Percentiles rank a stretch among this genome's conserved stretches.
These are phyloP conservation scores for Yamadazyma spencermartinsiae DNA, from an alignment of 1,139 yeast genomes.

Conservation along the genomic window DNA sequence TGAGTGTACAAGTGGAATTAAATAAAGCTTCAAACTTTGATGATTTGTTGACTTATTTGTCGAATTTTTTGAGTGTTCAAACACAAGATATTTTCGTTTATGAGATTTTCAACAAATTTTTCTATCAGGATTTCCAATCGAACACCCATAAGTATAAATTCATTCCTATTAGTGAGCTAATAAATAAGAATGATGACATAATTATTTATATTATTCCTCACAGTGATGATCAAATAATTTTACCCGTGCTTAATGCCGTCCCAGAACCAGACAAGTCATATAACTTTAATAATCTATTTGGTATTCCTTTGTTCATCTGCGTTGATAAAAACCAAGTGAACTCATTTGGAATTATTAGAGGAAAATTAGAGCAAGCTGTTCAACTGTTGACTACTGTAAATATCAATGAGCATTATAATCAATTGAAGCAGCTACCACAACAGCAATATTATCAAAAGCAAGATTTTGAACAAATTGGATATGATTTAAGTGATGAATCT, in stretches of 20 bases:
- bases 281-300: slow-evolving; percentile 48
- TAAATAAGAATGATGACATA: slow-evolving; percentile 62
- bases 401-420: slow-evolving; percentile 24
- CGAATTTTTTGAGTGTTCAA: slow-evolving; percentile 49
- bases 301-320: slow-evolving; percentile 73
- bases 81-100: slow-evolving; percentile 53
- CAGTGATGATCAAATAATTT: slow-evolving; percentile 42
- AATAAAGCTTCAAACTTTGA: slow-evolving; percentile 63
- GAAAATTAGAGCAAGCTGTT: slow-evolving; percentile 49
- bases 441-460: slow-evolving; percentile 25
- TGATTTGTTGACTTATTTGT: slow-evolving; percentile 63
- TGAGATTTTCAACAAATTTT: slow-evolving; percentile 69
- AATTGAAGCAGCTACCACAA: slow-evolving; percentile 17
- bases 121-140: slow-evolving; percentile 71
- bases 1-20: slow-evolving; percentile 67
- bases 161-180: slow-evolving; percentile 69
- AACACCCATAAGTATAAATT: slow-evolving; percentile 57
- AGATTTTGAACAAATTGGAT: slow-evolving; percentile 31
- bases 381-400: slow-evolving; percentile 28
- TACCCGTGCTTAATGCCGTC: slow-evolving; percentile 68
- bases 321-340: slow-evolving; percentile 49
- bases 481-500: slow-evolving; percentile 10
- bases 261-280: slow-evolving; percentile 43
- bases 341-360: slow-evolving; percentile 54
- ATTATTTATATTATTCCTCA: slow-evolving; percentile 69